Evolutionary conservation across 257 asterid genomes (phyloP).

Genomic region (Marsdenia floribunda): DNA sequence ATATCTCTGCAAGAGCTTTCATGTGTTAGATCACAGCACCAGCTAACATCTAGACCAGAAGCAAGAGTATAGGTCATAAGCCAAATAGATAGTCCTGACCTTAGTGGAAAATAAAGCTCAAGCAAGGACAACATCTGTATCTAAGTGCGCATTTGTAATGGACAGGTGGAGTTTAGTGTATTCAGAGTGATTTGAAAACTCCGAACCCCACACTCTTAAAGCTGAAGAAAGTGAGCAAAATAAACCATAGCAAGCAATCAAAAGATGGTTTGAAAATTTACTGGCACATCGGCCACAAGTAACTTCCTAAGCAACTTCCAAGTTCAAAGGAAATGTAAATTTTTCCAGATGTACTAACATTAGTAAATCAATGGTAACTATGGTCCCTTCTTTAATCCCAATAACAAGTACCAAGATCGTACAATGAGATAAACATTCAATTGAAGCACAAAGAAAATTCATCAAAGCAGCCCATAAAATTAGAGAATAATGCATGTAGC

Average conservation of each 20-base stretch:
- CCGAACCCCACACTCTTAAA: neutral
- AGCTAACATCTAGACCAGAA: neutral
- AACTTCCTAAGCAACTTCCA: neutral
- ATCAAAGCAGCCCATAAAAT: neutral
- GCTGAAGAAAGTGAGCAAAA: neutral
- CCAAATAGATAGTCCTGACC: neutral
- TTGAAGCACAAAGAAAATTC: neutral
- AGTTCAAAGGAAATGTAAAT: neutral
- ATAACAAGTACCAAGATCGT: neutral
- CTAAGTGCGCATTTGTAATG: neutral
- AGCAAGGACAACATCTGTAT: neutral
- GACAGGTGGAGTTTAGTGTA: neutral
- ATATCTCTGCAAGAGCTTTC: slow-evolving; percentile 46
- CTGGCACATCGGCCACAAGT: neutral
- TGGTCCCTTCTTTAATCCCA: neutral
- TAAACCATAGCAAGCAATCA: too few relatives aligned
- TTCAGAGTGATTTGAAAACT: neutral
- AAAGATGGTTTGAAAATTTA: neutral
- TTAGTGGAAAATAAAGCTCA: neutral
- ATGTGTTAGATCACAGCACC: slow-evolving; percentile 23
- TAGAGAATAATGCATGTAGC: neutral
- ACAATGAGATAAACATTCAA: neutral
- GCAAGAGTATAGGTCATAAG: neutral
- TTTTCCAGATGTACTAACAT: neutral
- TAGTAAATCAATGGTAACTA: neutral